These are phyloP conservation scores for Aspergillus bombycis DNA, from an alignment of 2,329 filamentous ascomycete genomes.

Conservation along the genomic window DNA sequence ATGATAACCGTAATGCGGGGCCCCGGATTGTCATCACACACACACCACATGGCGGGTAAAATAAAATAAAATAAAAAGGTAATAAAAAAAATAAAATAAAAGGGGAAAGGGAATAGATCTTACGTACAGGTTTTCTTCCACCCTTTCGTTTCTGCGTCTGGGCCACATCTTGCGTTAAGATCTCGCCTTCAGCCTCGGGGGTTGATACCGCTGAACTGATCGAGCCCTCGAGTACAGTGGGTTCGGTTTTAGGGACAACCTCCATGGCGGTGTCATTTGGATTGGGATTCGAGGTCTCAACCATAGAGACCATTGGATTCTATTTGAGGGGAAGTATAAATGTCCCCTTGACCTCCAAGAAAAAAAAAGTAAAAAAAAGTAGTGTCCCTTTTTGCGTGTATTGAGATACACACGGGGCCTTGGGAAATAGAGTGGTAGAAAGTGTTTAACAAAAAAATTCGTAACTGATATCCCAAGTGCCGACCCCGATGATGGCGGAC, in stretches of 20 bases:
- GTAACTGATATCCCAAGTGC: slow-evolving; percentile 3
- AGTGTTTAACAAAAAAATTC: slow-evolving; percentile 3
- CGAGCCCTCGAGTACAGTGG: slow-evolving; percentile 42
- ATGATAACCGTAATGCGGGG: slow-evolving; percentile 33
- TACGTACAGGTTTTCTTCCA: slow-evolving; percentile 89
- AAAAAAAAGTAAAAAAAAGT: not conserved
- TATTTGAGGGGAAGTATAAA: slow-evolving; percentile 5
- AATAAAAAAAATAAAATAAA: slow-evolving; percentile 16
- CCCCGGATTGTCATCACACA: slow-evolving; percentile 28
- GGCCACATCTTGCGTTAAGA: slow-evolving; percentile 45
- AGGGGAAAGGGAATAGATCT: slow-evolving; percentile 18
- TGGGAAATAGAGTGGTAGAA: slow-evolving; percentile 11
- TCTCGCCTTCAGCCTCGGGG: slow-evolving; percentile 48
- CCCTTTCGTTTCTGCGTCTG: slow-evolving; percentile 87
- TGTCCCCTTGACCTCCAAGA: not conserved
- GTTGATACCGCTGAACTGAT: slow-evolving; percentile 51
- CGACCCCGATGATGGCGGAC: not conserved
- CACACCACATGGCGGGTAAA: slow-evolving; percentile 2
- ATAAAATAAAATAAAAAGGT: slow-evolving; percentile 6
- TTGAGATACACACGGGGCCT: slow-evolving; percentile 8
- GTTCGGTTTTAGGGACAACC: slow-evolving; percentile 47
- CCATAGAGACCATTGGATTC: slow-evolving; percentile 49
- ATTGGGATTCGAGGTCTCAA: slow-evolving; percentile 42
- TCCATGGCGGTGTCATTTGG: slow-evolving; percentile 47
- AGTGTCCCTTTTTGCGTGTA: slow-evolving; percentile 16